Conservation (phyloP, 2,329 filamentous ascomycete genomes). For the Decorospora gaudefroyi region DNA sequence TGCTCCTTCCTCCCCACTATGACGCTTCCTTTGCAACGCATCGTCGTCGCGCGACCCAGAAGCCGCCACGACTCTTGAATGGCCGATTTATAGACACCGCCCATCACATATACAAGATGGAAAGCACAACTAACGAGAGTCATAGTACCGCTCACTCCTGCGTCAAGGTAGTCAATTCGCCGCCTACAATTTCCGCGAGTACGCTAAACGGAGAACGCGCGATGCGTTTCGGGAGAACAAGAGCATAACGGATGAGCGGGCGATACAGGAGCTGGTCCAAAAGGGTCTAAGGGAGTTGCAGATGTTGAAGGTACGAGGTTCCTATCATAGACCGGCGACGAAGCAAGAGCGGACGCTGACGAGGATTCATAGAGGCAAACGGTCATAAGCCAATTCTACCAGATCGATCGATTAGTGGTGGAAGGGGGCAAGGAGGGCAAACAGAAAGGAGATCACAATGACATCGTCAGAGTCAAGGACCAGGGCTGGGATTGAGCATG, state of each 20-base stretch:
- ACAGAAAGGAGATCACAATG: slow-evolving; percentile 67
- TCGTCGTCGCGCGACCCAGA: not conserved
- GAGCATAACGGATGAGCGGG: slow-evolving; percentile 70
- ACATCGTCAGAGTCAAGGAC: slow-evolving; percentile 76
- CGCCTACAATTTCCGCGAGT: slow-evolving; percentile 97
- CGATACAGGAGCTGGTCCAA: slow-evolving; percentile 86
- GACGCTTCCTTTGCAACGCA: not conserved
- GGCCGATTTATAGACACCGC: too few relatives aligned
- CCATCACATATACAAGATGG: too few relatives aligned
- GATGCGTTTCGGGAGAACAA: slow-evolving; percentile 88
- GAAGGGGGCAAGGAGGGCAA: slow-evolving; percentile 83
- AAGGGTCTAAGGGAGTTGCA: slow-evolving; percentile 85
- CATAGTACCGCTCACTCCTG: slow-evolving; percentile 86
- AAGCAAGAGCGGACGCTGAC: slow-evolving; percentile 45
- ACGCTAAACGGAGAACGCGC: slow-evolving; percentile 85
- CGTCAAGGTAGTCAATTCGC: slow-evolving; percentile 86
- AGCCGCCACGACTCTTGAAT: too few relatives aligned
- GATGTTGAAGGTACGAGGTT: slow-evolving; percentile 76
- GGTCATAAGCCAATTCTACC: slow-evolving; percentile 90
- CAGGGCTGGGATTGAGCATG: slow-evolving; percentile 43
- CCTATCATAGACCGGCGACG: not conserved
- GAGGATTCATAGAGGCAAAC: slow-evolving; percentile 78
- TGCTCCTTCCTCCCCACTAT: not conserved
- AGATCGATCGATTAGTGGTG: slow-evolving; percentile 87
- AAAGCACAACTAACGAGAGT: slow-evolving; percentile 9